Base-by-base conservation (phyloP, 129 eudicot species). In the Ambrosia artemisiifolia region DNA sequence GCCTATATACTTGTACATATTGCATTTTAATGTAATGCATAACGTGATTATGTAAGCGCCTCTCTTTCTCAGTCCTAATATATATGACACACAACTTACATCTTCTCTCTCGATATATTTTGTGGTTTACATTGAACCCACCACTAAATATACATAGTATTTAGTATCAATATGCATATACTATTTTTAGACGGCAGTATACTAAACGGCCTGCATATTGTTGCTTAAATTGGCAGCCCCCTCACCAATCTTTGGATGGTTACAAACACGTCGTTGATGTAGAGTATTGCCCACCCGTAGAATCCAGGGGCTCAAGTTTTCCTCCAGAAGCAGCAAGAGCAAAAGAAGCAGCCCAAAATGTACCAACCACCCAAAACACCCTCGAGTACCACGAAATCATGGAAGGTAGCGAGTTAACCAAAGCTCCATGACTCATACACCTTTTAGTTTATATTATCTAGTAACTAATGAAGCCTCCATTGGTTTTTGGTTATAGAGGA, bases 261-360 rank as follows among this genome's bases (percentile, higher is more conserved):
- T 95, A 90, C 83, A 79, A 90, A 69, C 99, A 95, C 71, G 89
- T 95, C 59, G 96, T 90, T 2, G 92, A 90, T 67, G 91, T 95
- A 60, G 94, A 90, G 69, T 86, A 86, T 65, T 86, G 91, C 67
- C 97, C 96, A 3, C 94, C 99, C 0, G 88, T 86, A 77, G 60
- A 81, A 46, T 95, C 93, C 1, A 75, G 78, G 6, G 85, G 87
- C n/a, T 82, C 99, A 3, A 78, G 77, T 75, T 95, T 88, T 80
- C 91, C 85, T 75, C 91, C 92, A 3, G 89, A 90, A 83, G 97
- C 92, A 51, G 96, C 94, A 68, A 86, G 85, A 86, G 97, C 96
- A 73, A 95, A 95, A 73, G 96, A 84, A 81, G 99, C 97, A 13
- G 99, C 96, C 46, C 93, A 90, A 82, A 84, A 74, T 56, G 81